A percentile compares a stretch with the other conserved stretches of the same genome.
Conservation (phyloP, 495 filamentous ascomycete genomes). For the Penicillium tannophilum region DNA sequence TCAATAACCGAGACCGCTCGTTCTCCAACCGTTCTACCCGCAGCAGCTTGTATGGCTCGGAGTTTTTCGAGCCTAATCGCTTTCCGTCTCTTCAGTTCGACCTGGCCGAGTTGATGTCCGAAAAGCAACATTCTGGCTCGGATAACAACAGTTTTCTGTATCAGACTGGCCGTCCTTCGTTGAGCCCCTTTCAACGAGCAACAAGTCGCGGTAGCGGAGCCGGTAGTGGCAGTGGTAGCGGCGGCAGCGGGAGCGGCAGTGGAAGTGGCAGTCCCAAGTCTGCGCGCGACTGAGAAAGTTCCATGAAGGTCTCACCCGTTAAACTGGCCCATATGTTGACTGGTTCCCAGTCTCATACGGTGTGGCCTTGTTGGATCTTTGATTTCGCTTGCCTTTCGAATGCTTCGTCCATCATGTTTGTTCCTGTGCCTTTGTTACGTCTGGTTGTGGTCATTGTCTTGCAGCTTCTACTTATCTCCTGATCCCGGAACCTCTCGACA, state of each 20-base stretch:
- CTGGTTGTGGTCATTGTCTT: slow-evolving; percentile 1
- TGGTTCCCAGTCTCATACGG: slow-evolving; percentile 2
- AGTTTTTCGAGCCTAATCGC: slow-evolving; percentile 41
- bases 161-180: slow-evolving; percentile 34
- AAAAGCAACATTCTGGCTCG: slow-evolving; percentile 37
- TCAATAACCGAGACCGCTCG: slow-evolving; percentile 44
- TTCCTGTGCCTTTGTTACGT: slow-evolving; percentile 2
- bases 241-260: slow-evolving; percentile 43
- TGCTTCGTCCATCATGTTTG: background rate
- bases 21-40: slow-evolving; percentile 50
- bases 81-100: slow-evolving; percentile 40
- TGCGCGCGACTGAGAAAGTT: slow-evolving; percentile 31
- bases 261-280: slow-evolving; percentile 51
- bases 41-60: slow-evolving; percentile 45
- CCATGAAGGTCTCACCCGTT: slow-evolving; percentile 11
- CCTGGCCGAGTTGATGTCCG: slow-evolving; percentile 35
- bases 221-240: slow-evolving; percentile 49
- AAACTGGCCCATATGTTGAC: slow-evolving; percentile 4
- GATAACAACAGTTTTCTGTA: slow-evolving; percentile 36
- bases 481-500: slow-evolving; percentile 11
- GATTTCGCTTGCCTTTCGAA: background rate
- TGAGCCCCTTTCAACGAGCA: slow-evolving; percentile 46
- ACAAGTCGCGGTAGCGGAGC: slow-evolving; percentile 49
- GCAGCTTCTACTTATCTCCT: slow-evolving; percentile 10
- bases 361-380: background rate